Base-by-base conservation (phyloP, 108 stramenopile genomes). In the Skeletonema tropicum region DNA sequence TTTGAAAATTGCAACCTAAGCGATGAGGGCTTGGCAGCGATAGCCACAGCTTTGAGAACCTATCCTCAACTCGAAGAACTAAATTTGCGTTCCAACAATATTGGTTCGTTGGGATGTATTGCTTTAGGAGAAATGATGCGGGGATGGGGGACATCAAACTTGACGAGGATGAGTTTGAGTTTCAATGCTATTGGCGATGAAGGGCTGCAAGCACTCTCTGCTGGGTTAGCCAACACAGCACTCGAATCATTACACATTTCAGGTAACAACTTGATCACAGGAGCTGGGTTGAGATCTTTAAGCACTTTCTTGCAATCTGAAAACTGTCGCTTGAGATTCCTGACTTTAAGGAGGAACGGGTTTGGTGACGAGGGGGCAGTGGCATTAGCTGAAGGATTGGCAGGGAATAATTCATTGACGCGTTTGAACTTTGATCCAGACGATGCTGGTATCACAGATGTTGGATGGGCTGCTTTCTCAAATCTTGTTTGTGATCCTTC, bases 401-500 rank as follows among this genome's bases (percentile, higher is more conserved):
- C 2, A 7, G 17, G 36, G 9, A 62, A 62, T 25, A 62, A 32
- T 1, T 33, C 61, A 36, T 13, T 62, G 61, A 8, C 0, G 3
- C 3, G 2, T 8, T 62, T 62, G 19, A 0, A 33, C 1, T 62
- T 62, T 25, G 2, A 21, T 38, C 36, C 36, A 61, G n/a, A n/a
- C n/a, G n/a, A n/a, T n/a, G n/a, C n/a, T n/a, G n/a, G 57, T 29
- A 10, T 61, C 11, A 62, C 61, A 38, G 0, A 19, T 9, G 23
- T 21, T 33, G 61, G 61, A 25, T 36, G 61, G 61, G n/a, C 32
- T 19, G 61, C 61, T 36, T 62, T 62, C 61, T 62, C 61, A 19
- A 62, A 11, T 33, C 21, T 26, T 17, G 2, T 62, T 1, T 62
- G 61, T 21, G 61, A 62, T 38, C 19, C 61, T 62, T 62, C 33